These are phyloP conservation scores for Juglanconis oblonga DNA, from an alignment of 2,329 filamentous ascomycete genomes.

Conservation along the genomic window DNA sequence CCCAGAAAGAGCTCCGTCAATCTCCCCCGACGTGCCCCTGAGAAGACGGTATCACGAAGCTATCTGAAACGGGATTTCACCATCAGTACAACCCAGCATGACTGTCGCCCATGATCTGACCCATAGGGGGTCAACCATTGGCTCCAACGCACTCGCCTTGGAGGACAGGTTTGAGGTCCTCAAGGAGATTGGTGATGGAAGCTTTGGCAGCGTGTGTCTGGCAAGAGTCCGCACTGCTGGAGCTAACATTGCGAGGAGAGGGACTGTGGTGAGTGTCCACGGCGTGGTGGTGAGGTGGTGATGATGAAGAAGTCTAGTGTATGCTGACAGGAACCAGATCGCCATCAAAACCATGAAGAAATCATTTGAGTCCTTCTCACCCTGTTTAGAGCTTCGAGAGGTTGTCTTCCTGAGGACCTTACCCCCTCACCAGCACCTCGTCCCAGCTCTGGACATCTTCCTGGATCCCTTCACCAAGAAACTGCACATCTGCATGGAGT, in stretches of 20 bases:
- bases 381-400: conserved; percentile 90
- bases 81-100: conserved; percentile 52
- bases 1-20: conserved; percentile 13
- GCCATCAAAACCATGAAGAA: conserved; percentile 99
- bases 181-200: conserved; percentile 98
- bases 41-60: background rate
- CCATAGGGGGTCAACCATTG: conserved; percentile 61
- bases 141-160: conserved; percentile 55
- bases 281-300: background rate
- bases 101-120: conserved; percentile 72
- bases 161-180: conserved; percentile 96
- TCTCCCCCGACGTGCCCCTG: background rate
- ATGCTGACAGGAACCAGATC: conserved; percentile 55
- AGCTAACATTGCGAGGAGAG: conserved; percentile 80
- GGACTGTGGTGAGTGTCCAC: conserved; percentile 74
- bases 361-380: conserved; percentile 87
- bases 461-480: conserved; percentile 94
- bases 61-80: conserved; percentile 11
- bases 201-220: conserved; percentile 92
- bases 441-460: conserved; percentile 98
- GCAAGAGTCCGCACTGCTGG: conserved; percentile 90
- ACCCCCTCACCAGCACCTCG: conserved; percentile 83
- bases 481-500: conserved; percentile 98
- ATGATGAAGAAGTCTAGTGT: background rate
- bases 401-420: conserved; percentile 94